Evolutionary conservation across 164 flowering plant genomes (phyloP).

Genomic region (Chimonanthus praecox): DNA sequence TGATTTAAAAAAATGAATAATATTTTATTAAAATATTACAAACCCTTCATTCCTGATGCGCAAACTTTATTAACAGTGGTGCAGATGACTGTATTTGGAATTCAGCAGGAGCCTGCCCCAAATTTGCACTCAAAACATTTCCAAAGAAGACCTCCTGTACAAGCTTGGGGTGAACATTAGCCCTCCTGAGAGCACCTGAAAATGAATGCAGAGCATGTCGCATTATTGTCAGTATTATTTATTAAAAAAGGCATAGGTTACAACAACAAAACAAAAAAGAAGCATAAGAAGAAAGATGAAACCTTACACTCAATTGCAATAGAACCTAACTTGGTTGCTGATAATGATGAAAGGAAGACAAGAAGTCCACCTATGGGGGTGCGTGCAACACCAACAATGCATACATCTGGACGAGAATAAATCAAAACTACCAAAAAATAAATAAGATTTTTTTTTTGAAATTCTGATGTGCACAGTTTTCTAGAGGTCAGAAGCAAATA

Average conservation of each 20-base stretch:
- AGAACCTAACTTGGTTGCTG: slow-evolving; percentile 90
- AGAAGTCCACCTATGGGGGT: slow-evolving; percentile 95
- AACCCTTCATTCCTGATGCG: slow-evolving; percentile 92
- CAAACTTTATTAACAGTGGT: slow-evolving; percentile 92
- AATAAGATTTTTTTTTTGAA: not conserved
- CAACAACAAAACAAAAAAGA: not conserved
- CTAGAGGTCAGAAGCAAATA: not conserved
- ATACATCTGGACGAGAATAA: slow-evolving; percentile 60
- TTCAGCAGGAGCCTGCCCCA: slow-evolving; percentile 97
- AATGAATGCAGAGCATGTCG: not conserved
- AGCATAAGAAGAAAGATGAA: not conserved
- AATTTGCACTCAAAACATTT: slow-evolving; percentile 89
- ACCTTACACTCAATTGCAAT: slow-evolving; percentile 65
- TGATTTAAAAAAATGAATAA: not conserved
- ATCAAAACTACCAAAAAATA: not conserved
- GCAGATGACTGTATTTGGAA: slow-evolving; percentile 76
- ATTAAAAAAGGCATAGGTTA: not conserved
- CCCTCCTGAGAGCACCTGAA: slow-evolving; percentile 80
- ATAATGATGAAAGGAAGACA: slow-evolving; percentile 73
- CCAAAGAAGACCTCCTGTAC: slow-evolving; percentile 98
- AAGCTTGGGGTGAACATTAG: slow-evolving; percentile 65
- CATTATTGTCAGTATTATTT: too few relatives aligned
- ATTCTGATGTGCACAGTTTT: too few relatives aligned
- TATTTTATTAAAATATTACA: not conserved
- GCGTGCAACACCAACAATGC: slow-evolving; percentile 92